Evolutionary conservation across 1,139 yeast species (phyloP).

Genomic region (Arxiozyma telluris): DNA sequence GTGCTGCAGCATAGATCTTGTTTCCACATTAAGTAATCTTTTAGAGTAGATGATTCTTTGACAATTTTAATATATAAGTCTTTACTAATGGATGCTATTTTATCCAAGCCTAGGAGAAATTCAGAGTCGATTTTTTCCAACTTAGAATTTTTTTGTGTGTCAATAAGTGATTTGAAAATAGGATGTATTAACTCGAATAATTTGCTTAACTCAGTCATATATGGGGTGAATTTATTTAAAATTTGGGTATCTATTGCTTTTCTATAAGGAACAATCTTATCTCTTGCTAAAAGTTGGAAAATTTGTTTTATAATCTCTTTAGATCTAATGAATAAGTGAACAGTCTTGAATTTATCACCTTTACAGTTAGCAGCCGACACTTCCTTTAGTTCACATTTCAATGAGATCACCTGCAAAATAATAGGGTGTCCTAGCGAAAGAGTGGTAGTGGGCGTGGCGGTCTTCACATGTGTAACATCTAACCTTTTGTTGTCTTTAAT

Average conservation of each 20-base stretch:
- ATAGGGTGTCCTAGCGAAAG: constrained; percentile 20
- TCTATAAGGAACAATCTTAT: constrained; percentile 1
- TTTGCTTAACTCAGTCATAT: neutral
- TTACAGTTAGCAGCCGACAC: constrained; percentile 2
- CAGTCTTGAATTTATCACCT: constrained; percentile 1
- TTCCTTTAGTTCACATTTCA: constrained; percentile 13
- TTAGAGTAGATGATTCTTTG: constrained; percentile 7
- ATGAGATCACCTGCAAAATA: constrained; percentile 18
- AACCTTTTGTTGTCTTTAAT: constrained; percentile 2
- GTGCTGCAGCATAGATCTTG: neutral
- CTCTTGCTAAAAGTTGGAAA: constrained; percentile 3
- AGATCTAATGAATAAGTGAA: constrained; percentile 3
- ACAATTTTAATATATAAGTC: constrained; percentile 9
- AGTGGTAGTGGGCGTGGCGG: constrained; percentile 3
- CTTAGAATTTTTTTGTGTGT: neutral
- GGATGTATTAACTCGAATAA: neutral
- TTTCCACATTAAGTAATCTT: constrained; percentile 8
- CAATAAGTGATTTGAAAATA: neutral
- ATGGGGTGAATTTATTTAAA: constrained; percentile 31
- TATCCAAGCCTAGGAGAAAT: neutral
- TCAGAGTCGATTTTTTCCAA: neutral
- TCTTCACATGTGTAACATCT: neutral
- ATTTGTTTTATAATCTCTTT: constrained; percentile 4
- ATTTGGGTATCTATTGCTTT: constrained; percentile 2
- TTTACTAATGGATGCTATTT: neutral